These are phyloP conservation scores for Endogone sp. DNA, from an alignment of 192 early-diverging fungal species.

Conservation along the genomic window DNA sequence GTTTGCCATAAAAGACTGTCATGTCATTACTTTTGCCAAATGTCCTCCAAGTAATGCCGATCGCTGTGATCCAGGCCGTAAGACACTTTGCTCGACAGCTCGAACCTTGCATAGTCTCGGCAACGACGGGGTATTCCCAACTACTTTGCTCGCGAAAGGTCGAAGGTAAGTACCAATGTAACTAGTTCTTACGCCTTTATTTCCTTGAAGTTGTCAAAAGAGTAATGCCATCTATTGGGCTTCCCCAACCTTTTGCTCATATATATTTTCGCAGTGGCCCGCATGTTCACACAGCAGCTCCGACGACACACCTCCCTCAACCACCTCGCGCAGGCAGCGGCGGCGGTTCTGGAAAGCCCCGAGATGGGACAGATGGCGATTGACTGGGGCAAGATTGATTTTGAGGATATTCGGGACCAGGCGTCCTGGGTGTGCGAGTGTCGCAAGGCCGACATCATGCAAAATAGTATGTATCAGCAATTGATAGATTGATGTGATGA, in stretches of 20 bases:
- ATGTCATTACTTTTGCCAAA: conserved; percentile 13
- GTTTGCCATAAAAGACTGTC: conserved; percentile 9
- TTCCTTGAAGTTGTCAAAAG: conserved; percentile 3
- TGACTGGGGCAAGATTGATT: conserved; percentile 42
- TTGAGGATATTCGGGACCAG: conserved; percentile 40
- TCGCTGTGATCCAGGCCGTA: conserved; percentile 2
- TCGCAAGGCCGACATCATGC: conserved; percentile 28
- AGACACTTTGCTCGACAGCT: conserved; percentile 12
- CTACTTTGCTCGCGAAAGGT: conserved; percentile 17
- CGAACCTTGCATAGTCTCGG: neutral
- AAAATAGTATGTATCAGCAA: conserved; percentile 22
- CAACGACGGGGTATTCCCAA: conserved; percentile 11
- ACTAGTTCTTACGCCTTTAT: neutral
- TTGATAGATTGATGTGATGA: conserved; percentile 1
- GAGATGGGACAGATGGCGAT: conserved; percentile 26
- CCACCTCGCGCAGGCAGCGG: conserved; percentile 33
- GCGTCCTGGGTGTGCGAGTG: conserved; percentile 48
- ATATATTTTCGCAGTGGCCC: conserved; percentile 27
- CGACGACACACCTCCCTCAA: conserved; percentile 41
- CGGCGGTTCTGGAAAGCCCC: conserved; percentile 26
- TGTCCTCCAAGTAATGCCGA: neutral
- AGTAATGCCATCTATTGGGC: neutral
- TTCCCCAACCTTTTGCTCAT: neutral
- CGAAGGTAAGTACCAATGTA: conserved; percentile 12
- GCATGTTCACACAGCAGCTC: conserved; percentile 40